A percentile compares a stretch with the other conserved stretches of the same genome.
These are phyloP conservation scores for Scolecobasidium constrictum DNA, from an alignment of 2,329 filamentous ascomycete genomes.

Conservation along the genomic window DNA sequence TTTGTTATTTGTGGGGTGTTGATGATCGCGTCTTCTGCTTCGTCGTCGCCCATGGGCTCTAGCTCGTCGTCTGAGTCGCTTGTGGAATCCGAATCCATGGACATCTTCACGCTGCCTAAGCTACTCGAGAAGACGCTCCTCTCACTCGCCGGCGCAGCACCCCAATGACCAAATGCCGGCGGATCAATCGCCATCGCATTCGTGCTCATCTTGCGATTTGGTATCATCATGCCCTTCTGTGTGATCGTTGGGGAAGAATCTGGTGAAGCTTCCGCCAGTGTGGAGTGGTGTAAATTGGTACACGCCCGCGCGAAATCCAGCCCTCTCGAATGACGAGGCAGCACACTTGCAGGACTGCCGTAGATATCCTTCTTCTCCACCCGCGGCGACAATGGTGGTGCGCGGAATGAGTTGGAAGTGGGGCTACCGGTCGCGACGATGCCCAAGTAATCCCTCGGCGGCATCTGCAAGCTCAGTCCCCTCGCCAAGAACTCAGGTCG, in stretches of 20 bases:
- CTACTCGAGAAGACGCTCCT: constrained; percentile 56
- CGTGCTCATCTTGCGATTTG: constrained; percentile 29
- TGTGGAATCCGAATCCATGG: constrained; percentile 69
- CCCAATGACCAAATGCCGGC: constrained; percentile 11
- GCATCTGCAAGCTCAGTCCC: constrained; percentile 61
- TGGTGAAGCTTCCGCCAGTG: constrained; percentile 75
- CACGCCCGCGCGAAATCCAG: constrained; percentile 89
- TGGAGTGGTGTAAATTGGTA: constrained; percentile 92
- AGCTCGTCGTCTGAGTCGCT: constrained; percentile 53
- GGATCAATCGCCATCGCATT: constrained; percentile 21
- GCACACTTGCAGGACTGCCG: constrained; percentile 74
- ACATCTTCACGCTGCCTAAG: constrained; percentile 67
- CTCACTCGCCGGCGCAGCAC: constrained; percentile 31
- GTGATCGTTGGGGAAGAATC: constrained; percentile 83
- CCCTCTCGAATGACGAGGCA: constrained; percentile 80
- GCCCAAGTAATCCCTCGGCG: constrained; percentile 38
- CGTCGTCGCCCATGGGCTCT: constrained; percentile 37
- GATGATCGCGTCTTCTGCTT: constrained; percentile 58
- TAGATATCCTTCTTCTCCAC: constrained; percentile 77
- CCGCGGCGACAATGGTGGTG: constrained; percentile 68
- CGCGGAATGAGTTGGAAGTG: constrained; percentile 37
- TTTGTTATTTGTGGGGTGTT: constrained; percentile 71
- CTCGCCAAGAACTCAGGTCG: constrained; percentile 52
- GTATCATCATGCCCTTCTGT: constrained; percentile 51
- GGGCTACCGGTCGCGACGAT: constrained; percentile 27